Percentiles rank a stretch among this genome's conserved stretches.
Conservation (phyloP, 306 rosid species). For the Prosopis cineraria region DNA sequence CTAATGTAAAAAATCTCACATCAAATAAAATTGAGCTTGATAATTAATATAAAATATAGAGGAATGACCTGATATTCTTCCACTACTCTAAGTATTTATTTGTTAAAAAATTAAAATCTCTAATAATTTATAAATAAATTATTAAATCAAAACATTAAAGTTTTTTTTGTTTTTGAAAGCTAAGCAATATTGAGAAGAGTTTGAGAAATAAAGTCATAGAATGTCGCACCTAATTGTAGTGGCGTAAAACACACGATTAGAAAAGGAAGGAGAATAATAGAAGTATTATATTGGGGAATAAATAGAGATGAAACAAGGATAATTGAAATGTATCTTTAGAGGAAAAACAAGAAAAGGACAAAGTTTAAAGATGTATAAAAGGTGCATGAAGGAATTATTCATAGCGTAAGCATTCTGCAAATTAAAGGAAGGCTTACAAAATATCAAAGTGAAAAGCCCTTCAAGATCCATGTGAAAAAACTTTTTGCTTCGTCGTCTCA, state of each 20-base stretch:
- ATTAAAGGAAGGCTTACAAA: not conserved
- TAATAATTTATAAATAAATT: too few species aligned
- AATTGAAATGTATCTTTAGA: conserved; percentile 7
- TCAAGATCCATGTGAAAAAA: conserved; percentile 19
- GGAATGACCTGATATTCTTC: too few species aligned
- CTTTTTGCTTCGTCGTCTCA: not conserved
- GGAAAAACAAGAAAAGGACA: conserved; percentile 13
- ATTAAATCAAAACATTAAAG: too few species aligned
- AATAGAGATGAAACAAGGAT: not conserved
- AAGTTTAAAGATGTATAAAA: conserved; percentile 22
- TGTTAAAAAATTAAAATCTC: too few species aligned
- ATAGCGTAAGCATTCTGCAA: conserved; percentile 53
- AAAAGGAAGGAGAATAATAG: not conserved
- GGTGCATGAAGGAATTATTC: conserved; percentile 36
- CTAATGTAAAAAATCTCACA: too few species aligned
- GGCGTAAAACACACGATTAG: not conserved
- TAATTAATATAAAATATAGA: too few species aligned
- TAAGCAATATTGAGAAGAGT: too few species aligned
- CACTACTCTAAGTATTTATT: too few species aligned
- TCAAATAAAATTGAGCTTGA: too few species aligned
- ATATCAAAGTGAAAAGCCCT: conserved; percentile 7
- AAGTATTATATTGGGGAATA: not conserved
- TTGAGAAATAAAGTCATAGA: too few species aligned
- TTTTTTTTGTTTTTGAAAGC: too few species aligned
- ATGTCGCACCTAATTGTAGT: too few species aligned